Percentiles rank a stretch among this genome's conserved stretches.
phyloP scores from a whole-genome alignment of 1,139 yeast genomes.

The Geotrichum fermentans region DNA sequence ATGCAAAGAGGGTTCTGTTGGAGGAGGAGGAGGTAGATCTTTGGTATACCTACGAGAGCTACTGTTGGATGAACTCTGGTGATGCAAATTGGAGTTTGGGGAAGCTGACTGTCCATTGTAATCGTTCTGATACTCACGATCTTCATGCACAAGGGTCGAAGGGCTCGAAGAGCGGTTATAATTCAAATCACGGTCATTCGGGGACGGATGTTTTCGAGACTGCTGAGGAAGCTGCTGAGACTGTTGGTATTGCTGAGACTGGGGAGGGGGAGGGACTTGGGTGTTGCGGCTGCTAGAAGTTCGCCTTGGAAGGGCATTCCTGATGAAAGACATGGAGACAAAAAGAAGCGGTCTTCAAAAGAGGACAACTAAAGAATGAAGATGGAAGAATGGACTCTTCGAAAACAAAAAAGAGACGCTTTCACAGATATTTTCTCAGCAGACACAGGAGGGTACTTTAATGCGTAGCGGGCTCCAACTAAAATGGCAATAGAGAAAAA shows the following conservation, averaged over 20 bases:
- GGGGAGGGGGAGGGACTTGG: background rate
- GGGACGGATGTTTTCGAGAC: background rate
- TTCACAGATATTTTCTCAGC: no score
- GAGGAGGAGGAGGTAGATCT: conserved; percentile 16
- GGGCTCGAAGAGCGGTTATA: background rate
- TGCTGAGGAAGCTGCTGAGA: conserved; percentile 8
- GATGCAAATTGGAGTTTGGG: conserved; percentile 5
- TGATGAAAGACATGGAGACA: conserved; percentile 14
- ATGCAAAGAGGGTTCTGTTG: background rate
- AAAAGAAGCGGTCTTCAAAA: background rate
- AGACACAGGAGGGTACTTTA: no score
- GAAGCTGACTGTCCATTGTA: conserved; percentile 1
- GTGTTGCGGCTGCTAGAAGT: conserved; percentile 7
- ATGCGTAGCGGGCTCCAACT: no score
- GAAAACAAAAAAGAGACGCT: no score
- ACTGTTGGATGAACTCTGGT: background rate
- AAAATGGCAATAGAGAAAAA: no score
- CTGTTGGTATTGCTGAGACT: conserved; percentile 7
- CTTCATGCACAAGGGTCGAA: background rate
- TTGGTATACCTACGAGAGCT: conserved; percentile 3
- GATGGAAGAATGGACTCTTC: background rate
- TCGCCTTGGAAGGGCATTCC: conserved; percentile 18
- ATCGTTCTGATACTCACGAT: background rate
- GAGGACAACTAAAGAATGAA: background rate
- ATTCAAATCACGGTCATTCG: no score